These are phyloP conservation scores for Stenocarpella maydis DNA, from an alignment of 2,329 filamentous ascomycete genomes.

Conservation along the genomic window DNA sequence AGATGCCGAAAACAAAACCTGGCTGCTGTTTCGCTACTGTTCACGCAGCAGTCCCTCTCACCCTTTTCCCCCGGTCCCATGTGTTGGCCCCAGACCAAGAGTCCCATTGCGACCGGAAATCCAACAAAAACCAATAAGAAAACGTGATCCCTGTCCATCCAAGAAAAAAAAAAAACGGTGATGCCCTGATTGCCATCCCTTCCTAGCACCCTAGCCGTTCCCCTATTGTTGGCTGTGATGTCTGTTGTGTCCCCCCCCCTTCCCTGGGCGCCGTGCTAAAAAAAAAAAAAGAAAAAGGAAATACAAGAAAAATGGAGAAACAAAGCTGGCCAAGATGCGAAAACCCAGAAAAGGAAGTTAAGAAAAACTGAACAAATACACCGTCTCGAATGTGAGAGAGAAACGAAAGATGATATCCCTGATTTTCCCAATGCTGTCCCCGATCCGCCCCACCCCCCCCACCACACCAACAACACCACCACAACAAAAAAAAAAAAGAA, in stretches of 20 bases:
- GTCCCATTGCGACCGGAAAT: background rate
- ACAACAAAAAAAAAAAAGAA: too few species aligned
- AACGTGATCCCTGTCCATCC: background rate
- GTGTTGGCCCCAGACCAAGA: conserved; percentile 5
- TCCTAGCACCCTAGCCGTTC: conserved; percentile 23
- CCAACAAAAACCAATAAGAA: background rate
- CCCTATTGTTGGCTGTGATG: conserved; percentile 18
- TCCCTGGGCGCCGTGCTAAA: conserved; percentile 29
- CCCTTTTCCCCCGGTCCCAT: background rate
- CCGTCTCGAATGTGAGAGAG: background rate
- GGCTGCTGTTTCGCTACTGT: conserved; percentile 19
- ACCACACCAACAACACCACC: too few species aligned
- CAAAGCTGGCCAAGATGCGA: conserved; percentile 15
- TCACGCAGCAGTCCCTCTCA: background rate
- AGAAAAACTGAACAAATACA: conserved; percentile 1
- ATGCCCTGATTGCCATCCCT: conserved; percentile 21
- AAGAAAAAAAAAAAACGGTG: background rate
- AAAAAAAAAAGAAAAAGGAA: conserved; percentile 28
- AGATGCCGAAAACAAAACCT: conserved; percentile 10
- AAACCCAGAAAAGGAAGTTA: background rate
- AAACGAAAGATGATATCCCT: background rate
- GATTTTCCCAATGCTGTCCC: conserved; percentile 21
- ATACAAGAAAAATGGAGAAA: conserved; percentile 6
- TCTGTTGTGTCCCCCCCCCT: conserved; percentile 12
- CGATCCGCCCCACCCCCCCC: conserved; percentile 6